A percentile compares a stretch with the other conserved stretches of the same genome.
Evolutionary conservation across 2,329 filamentous ascomycete genomes (phyloP).

Genomic region (Balansia obtecta): DNA sequence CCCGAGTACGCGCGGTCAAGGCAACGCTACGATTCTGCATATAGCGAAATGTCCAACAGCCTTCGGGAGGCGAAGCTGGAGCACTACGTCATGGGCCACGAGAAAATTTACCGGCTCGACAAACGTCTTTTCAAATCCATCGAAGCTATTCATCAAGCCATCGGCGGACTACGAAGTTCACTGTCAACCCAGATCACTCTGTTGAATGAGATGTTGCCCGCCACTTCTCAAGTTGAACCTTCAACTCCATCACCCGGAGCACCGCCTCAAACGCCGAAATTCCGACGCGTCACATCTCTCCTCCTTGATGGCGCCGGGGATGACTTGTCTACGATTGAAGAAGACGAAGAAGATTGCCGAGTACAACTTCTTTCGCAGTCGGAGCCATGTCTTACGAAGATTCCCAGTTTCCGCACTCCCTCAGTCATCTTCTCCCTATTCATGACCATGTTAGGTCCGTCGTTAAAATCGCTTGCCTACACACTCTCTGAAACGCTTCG

Average conservation of each 20-base stretch:
- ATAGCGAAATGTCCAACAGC: constrained; percentile 61
- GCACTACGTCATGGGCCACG: constrained; percentile 70
- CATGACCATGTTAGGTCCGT: constrained; percentile 77
- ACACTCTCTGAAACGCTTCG: constrained; percentile 81
- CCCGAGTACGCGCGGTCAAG: constrained; percentile 51
- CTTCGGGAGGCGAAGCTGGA: constrained; percentile 81
- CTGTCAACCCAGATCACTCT: constrained; percentile 81
- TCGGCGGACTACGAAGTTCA: constrained; percentile 82
- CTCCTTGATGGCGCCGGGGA: constrained; percentile 30
- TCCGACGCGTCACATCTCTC: constrained; percentile 17
- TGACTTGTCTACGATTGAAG: constrained; percentile 49
- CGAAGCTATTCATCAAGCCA: constrained; percentile 73
- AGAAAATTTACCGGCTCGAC: constrained; percentile 68
- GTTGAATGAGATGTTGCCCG: constrained; percentile 46
- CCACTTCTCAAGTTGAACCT: constrained; percentile 3
- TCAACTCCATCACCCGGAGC: constrained; percentile 7
- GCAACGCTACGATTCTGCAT: constrained; percentile 51
- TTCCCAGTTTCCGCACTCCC: constrained; percentile 41
- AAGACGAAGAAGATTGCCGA: constrained; percentile 34
- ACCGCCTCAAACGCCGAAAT: constrained; percentile 13
- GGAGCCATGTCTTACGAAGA: constrained; percentile 16
- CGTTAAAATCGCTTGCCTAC: constrained; percentile 90
- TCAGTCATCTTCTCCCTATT: constrained; percentile 87
- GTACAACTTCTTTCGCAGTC: constrained; percentile 13
- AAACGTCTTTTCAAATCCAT: constrained; percentile 72